Evolutionary conservation across 73 alveolate species (phyloP).

Genomic region (Tetrahymena borealis): DNA sequence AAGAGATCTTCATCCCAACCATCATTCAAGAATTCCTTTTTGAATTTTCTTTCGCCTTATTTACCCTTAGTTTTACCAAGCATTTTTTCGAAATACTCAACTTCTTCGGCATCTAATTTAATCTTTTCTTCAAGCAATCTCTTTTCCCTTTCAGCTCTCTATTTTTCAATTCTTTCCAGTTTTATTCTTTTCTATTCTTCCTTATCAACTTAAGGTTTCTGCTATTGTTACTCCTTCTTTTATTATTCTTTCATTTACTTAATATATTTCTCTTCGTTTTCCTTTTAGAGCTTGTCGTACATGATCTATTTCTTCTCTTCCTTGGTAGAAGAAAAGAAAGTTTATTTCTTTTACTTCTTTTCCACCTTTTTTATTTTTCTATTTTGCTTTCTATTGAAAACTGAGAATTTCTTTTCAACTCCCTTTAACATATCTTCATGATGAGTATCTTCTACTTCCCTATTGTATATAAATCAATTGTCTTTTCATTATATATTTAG

Average conservation of each 20-base stretch:
- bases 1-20: background rate
- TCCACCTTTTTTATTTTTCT: background rate
- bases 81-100: background rate
- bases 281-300: background rate
- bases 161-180: background rate
- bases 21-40: background rate
- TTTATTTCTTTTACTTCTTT: background rate
- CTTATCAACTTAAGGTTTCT: background rate
- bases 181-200: background rate
- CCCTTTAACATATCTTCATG: background rate
- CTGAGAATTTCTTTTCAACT: background rate
- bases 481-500: background rate
- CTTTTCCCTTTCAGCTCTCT: background rate
- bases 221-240: background rate
- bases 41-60: background rate
- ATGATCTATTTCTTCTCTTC: background rate
- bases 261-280: background rate
- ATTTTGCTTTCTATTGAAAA: background rate
- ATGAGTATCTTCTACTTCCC: background rate
- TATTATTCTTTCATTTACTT: background rate
- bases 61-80: background rate
- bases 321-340: background rate
- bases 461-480: background rate
- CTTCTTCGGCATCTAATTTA: background rate
- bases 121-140: background rate